These are phyloP conservation scores for Claviceps sorghi DNA, from an alignment of 2,329 filamentous ascomycete genomes.

Conservation along the genomic window DNA sequence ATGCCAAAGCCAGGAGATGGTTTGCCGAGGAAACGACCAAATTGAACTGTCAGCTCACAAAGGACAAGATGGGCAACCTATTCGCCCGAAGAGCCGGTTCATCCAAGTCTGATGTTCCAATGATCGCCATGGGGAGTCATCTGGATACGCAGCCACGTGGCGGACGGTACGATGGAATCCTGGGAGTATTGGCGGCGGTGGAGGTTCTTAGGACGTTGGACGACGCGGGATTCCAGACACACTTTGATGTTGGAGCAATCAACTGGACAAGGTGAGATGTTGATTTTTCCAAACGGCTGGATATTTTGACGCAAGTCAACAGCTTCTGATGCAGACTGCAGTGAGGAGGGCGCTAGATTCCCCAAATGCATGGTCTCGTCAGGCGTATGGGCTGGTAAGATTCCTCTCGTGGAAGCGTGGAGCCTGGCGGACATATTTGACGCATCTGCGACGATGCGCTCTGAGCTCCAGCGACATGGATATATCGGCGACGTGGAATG, in stretches of 20 bases:
- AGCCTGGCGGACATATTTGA: constrained; percentile 42
- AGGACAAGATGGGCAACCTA: constrained; percentile 68
- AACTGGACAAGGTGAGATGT: constrained; percentile 56
- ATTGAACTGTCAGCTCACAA: constrained; percentile 51
- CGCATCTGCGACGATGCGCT: constrained; percentile 13
- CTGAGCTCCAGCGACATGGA: constrained; percentile 52
- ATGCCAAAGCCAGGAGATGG: constrained; percentile 65
- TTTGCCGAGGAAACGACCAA: constrained; percentile 50
- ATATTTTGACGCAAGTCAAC: not conserved
- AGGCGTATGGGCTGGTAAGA: constrained; percentile 59
- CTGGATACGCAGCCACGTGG: constrained; percentile 50
- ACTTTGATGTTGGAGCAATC: constrained; percentile 57
- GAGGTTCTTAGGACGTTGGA: constrained; percentile 53
- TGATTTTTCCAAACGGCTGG: too few species aligned
- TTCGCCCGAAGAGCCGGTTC: constrained; percentile 58
- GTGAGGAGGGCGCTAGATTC: constrained; percentile 70
- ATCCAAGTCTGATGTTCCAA: constrained; percentile 40
- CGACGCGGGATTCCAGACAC: constrained; percentile 52
- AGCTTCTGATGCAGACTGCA: constrained; percentile 15
- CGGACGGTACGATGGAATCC: constrained; percentile 60
- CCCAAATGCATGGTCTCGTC: constrained; percentile 63
- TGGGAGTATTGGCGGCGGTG: constrained; percentile 58
- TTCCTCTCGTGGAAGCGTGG: constrained; percentile 48
- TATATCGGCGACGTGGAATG: constrained; percentile 20
- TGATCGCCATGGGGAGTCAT: constrained; percentile 54